These are phyloP conservation scores for Uncinocarpus reesii DNA, from an alignment of 2,329 filamentous ascomycete genomes.

Conservation along the genomic window DNA sequence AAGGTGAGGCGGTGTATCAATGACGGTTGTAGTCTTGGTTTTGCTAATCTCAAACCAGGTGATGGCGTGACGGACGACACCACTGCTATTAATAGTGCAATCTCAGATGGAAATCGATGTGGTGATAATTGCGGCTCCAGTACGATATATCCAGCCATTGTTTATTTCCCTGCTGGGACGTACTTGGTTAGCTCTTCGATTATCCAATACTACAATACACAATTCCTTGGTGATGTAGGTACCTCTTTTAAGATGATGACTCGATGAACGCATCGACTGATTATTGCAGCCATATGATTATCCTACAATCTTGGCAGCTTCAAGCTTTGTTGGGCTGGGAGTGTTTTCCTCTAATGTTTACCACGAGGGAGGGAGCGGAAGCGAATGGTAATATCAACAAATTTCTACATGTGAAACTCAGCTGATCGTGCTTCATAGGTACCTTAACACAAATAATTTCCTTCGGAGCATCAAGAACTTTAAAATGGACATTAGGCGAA, in stretches of 20 bases:
- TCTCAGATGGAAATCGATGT: conserved; percentile 54
- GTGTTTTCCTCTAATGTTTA: conserved; percentile 21
- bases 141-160: conserved; percentile 65
- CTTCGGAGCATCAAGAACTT: conserved; percentile 19
- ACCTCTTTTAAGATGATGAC: no score
- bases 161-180: conserved; percentile 62
- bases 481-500: conserved; percentile 21
- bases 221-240: conserved; percentile 19
- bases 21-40: not conserved
- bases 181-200: conserved; percentile 21
- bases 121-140: conserved; percentile 70
- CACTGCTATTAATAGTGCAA: conserved; percentile 72
- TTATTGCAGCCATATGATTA: not conserved
- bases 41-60: conserved; percentile 31
- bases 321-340: conserved; percentile 20
- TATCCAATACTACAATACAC: conserved; percentile 22
- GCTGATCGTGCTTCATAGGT: no score
- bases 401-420: no score
- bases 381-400: conserved; percentile 19
- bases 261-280: no score
- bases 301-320: conserved; percentile 20
- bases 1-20: not conserved
- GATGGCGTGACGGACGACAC: conserved; percentile 71
- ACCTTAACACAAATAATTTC: conserved; percentile 19
- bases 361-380: conserved; percentile 11